phyloP scores from a whole-genome alignment of 2,329 filamentous ascomycete genomes.

The Rutstroemia sp. region DNA sequence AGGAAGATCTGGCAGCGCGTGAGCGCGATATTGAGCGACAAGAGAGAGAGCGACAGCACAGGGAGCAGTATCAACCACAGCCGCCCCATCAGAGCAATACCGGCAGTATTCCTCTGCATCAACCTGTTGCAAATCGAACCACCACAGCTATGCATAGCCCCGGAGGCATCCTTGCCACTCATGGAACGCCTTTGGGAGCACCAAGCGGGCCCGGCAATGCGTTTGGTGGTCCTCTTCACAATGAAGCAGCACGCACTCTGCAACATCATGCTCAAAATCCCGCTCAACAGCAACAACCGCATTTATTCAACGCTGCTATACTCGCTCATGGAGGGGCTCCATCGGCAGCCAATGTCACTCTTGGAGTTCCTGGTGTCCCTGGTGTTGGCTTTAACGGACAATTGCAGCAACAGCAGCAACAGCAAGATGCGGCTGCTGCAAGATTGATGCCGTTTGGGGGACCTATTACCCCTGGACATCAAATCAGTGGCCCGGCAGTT shows the following conservation, averaged over 20 bases:
- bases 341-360: conserved; percentile 38
- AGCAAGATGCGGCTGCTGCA: conserved; percentile 43
- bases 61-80: conserved; percentile 54
- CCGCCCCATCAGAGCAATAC: conserved; percentile 81
- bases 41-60: conserved; percentile 48
- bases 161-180: conserved; percentile 74
- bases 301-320: conserved; percentile 45
- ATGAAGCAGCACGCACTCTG: conserved; percentile 43
- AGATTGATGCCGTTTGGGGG: conserved; percentile 55
- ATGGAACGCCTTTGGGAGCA: conserved; percentile 44
- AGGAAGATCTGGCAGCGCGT: conserved; percentile 50
- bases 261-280: conserved; percentile 45
- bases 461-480: conserved; percentile 31
- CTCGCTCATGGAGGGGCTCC: conserved; percentile 41
- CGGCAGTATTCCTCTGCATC: conserved; percentile 84
- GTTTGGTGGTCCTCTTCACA: conserved; percentile 49
- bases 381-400: conserved; percentile 56
- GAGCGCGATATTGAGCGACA: conserved; percentile 42
- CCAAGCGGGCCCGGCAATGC: conserved; percentile 30
- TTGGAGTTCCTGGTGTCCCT: conserved; percentile 50
- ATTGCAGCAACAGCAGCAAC: conserved; percentile 25
- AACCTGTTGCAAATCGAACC: conserved; percentile 80
- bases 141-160: conserved; percentile 83
- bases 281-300: conserved; percentile 38
- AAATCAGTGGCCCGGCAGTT: conserved; percentile 35